Conservation (phyloP, 192 early-diverging fungal genomes). For the Gonapodya prolifera region DNA sequence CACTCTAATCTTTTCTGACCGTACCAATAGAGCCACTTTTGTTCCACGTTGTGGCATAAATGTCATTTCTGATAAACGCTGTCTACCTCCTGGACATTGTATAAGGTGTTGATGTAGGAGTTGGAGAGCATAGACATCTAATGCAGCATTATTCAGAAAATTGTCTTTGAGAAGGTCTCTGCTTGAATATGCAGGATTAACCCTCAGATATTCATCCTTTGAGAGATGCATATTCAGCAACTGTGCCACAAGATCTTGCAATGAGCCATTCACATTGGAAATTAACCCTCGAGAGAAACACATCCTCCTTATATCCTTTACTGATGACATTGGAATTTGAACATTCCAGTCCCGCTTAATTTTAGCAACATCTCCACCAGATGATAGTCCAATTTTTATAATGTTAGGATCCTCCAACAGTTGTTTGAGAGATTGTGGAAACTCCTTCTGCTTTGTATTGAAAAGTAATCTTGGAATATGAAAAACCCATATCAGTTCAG, state of each 20-base stretch:
- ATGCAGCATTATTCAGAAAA: background rate
- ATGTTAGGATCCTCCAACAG: background rate
- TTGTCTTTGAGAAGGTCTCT: background rate
- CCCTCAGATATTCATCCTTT: background rate
- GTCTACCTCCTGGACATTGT: background rate
- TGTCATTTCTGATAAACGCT: background rate
- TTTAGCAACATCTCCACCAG: background rate
- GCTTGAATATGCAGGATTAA: slow-evolving; percentile 1
- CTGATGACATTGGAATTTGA: background rate
- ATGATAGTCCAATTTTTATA: background rate
- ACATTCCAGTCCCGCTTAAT: background rate
- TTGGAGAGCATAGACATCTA: background rate
- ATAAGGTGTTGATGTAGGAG: background rate
- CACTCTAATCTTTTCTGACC: background rate
- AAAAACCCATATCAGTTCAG: background rate
- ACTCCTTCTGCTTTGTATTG: background rate
- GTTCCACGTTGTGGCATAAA: background rate
- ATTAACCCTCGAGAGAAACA: background rate
- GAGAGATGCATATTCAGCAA: background rate
- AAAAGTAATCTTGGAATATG: background rate
- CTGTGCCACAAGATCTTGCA: background rate
- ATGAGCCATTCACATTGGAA: background rate
- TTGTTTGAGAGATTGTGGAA: slow-evolving; percentile 1
- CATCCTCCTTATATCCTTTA: background rate
- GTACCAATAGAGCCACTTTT: background rate